phyloP scores from a whole-genome alignment of 2,329 filamentous ascomycete genomes.

The Monilinia vaccinii-corymbosi region DNA sequence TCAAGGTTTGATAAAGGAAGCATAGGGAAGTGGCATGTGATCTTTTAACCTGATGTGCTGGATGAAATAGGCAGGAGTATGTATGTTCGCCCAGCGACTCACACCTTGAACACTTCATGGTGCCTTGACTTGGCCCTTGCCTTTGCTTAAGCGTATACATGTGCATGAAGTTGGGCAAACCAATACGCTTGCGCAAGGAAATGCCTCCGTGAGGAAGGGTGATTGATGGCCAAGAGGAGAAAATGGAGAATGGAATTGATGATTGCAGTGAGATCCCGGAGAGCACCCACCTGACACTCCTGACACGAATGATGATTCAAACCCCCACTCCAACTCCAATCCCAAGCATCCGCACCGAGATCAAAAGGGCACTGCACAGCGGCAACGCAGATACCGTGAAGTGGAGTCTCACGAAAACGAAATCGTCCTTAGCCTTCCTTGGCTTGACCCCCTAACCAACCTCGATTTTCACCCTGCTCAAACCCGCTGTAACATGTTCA shows the following conservation, averaged over 20 bases:
- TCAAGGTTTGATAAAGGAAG: not conserved
- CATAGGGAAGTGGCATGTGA: slow-evolving; percentile 7
- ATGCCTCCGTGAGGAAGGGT: not conserved
- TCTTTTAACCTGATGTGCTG: not conserved
- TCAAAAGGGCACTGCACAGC: not conserved
- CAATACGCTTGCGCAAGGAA: not conserved
- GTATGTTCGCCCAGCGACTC: not conserved
- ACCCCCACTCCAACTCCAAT: not conserved
- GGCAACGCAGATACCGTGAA: not conserved
- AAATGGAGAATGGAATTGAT: not conserved
- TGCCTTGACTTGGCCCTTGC: not conserved
- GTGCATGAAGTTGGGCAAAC: not conserved
- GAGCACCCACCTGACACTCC: slow-evolving; percentile 7
- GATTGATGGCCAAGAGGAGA: not conserved
- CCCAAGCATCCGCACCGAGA: not conserved
- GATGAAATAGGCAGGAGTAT: not conserved
- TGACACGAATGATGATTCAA: not conserved
- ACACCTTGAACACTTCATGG: slow-evolving; percentile 7
- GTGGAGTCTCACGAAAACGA: slow-evolving; percentile 8
- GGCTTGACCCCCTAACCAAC: not conserved
- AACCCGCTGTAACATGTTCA: not conserved
- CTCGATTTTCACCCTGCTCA: not conserved
- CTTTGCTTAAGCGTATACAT: not conserved
- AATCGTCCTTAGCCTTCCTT: slow-evolving; percentile 1
- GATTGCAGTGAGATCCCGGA: not conserved